Evolutionary conservation across 2,329 filamentous ascomycete genomes (phyloP).

Genomic region (Fusarium compactum): DNA sequence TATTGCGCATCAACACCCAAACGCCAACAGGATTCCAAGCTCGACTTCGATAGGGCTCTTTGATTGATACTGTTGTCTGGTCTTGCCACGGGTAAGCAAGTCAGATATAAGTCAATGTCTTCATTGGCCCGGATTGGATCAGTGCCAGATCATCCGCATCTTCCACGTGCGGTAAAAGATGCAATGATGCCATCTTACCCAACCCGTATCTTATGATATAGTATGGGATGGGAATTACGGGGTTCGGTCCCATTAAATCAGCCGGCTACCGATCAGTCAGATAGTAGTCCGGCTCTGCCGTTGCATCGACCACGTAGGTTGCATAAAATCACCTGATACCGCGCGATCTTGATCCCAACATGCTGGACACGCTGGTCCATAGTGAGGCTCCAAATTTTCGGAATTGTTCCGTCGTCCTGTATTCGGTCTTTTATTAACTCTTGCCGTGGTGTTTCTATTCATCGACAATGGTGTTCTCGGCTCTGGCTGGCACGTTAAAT

Average conservation of each 20-base stretch:
- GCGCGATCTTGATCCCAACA: slow-evolving; percentile 6
- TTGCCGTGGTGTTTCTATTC: not conserved
- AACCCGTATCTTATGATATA: not conserved
- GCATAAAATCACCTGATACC: slow-evolving; percentile 23
- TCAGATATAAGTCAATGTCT: not conserved
- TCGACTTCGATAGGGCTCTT: not conserved
- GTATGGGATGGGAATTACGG: not conserved
- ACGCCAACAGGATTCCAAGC: not conserved
- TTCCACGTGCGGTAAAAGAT: slow-evolving; percentile 6
- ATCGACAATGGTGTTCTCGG: slow-evolving; percentile 2
- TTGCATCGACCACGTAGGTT: slow-evolving; percentile 21
- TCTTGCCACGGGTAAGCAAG: not conserved
- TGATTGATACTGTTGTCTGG: not conserved
- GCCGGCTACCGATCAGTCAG: slow-evolving; percentile 15
- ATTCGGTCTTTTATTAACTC: not conserved
- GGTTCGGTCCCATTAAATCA: slow-evolving; percentile 26
- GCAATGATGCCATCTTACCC: not conserved
- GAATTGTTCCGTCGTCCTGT: not conserved
- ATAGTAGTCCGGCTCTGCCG: not conserved
- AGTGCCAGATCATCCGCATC: not conserved
- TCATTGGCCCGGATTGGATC: not conserved
- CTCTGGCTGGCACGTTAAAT: slow-evolving; percentile 8
- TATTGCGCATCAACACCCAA: not conserved
- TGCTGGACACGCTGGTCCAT: not conserved
- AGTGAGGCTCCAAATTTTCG: not conserved